Conservation (phyloP, 1,284 basidiomycete genomes). For the Inonotus hispidus region DNA sequence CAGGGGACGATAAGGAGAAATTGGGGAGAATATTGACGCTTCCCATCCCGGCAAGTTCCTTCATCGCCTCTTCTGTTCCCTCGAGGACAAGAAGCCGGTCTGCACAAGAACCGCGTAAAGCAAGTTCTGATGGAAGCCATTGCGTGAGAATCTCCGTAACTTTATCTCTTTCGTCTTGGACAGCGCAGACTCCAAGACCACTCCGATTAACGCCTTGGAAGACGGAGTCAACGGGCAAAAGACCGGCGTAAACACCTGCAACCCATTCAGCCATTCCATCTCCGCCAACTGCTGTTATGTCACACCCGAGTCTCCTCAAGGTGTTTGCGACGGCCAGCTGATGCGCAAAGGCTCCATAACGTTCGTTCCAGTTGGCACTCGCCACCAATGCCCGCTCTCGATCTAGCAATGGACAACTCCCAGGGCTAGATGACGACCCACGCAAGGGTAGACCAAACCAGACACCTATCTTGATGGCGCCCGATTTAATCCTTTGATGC, state of each 20-base stretch:
- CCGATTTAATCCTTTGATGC: not conserved
- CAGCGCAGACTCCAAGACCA: not conserved
- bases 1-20: not conserved
- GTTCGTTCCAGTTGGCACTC: not conserved
- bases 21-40: not conserved
- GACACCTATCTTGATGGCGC: not conserved
- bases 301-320: not conserved
- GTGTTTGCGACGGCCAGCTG: not conserved
- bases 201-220: not conserved
- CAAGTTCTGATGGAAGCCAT: slow-evolving; percentile 2
- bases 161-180: not conserved
- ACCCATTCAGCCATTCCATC: slow-evolving; percentile 5
- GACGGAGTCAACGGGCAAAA: not conserved
- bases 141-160: not conserved
- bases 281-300: slow-evolving; percentile 3
- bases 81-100: not conserved
- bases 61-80: not conserved
- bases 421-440: not conserved
- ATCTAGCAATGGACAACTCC: not conserved
- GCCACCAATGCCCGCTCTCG: not conserved
- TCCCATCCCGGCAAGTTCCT: not conserved
- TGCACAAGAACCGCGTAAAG: not conserved
- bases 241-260: slow-evolving; percentile 3
- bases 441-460: slow-evolving; percentile 1
- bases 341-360: not conserved